Evolutionary conservation across 2,329 filamentous ascomycete species (phyloP).

Genomic region (Mariannaea sp.): DNA sequence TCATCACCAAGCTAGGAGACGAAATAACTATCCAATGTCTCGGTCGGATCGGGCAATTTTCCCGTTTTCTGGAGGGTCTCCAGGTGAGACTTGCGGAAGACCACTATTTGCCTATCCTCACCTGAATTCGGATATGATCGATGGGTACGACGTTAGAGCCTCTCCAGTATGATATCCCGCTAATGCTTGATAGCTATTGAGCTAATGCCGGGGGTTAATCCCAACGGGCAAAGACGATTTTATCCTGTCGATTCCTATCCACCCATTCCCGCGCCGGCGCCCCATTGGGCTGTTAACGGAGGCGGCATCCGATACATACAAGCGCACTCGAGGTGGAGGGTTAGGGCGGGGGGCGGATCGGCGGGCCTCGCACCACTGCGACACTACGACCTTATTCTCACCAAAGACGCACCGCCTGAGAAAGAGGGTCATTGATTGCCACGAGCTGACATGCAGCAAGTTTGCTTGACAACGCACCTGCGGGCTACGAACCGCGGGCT

Average conservation of each 20-base stretch:
- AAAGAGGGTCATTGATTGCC: slow-evolving; percentile 5
- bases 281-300: slow-evolving; percentile 10
- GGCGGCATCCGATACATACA: slow-evolving; percentile 9
- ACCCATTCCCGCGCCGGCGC: slow-evolving; percentile 14
- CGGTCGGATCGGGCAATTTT: too few species aligned
- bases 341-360: background rate
- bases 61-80: too few species aligned
- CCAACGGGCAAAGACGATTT: too few species aligned
- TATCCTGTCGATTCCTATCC: background rate
- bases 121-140: too few species aligned
- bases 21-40: too few species aligned
- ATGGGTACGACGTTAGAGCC: too few species aligned
- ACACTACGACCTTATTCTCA: slow-evolving; percentile 2
- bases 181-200: background rate
- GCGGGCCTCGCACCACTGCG: slow-evolving; percentile 6
- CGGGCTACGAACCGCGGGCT: background rate
- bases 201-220: background rate
- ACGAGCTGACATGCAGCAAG: slow-evolving; percentile 17
- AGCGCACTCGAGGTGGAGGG: too few species aligned
- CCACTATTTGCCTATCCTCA: too few species aligned
- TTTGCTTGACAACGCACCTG: slow-evolving; percentile 1
- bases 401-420: slow-evolving; percentile 9
- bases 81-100: too few species aligned
- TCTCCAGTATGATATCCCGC: too few species aligned
- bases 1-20: too few species aligned